Evolutionary conservation across 805 yeast genomes (phyloP).

Genomic region (Yarrowia deformans): DNA sequence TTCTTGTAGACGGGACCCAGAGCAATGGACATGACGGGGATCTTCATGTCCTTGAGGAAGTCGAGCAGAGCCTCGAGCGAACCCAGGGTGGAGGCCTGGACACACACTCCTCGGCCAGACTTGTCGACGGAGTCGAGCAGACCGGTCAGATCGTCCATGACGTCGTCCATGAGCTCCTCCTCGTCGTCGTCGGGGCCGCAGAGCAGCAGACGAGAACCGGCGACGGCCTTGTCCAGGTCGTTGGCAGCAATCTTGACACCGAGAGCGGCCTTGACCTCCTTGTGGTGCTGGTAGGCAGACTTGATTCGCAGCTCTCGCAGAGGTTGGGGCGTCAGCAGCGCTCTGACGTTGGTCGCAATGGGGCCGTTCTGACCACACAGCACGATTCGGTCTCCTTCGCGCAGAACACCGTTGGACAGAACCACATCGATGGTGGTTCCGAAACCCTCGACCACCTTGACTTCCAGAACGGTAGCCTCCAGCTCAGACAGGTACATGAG

Average conservation of each 20-base stretch:
- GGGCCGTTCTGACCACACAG: constrained; percentile 99
- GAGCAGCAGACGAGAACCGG: constrained; percentile 94
- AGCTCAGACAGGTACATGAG: constrained; percentile 92
- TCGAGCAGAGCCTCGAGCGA: constrained; percentile 96
- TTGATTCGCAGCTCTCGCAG: constrained; percentile 94
- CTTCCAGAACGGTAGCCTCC: constrained; percentile 80
- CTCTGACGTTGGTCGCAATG: constrained; percentile 94
- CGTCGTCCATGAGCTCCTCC: constrained; percentile 96
- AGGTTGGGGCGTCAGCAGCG: constrained; percentile 97
- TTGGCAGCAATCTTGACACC: constrained; percentile 99
- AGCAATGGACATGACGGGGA: constrained; percentile 98
- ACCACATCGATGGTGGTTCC: constrained; percentile 97
- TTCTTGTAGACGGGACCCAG: constrained; percentile 98
- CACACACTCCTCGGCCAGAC: constrained; percentile 96
- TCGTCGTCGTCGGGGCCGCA: constrained; percentile 98
- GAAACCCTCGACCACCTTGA: constrained; percentile 39
- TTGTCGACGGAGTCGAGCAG: constrained; percentile 93
- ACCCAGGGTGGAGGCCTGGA: constrained; percentile 98
- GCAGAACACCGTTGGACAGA: constrained; percentile 91
- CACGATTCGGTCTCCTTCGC: constrained; percentile 94
- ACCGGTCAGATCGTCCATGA: constrained; percentile 97
- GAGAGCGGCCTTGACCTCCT: constrained; percentile 97
- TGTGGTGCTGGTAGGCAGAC: constrained; percentile 95
- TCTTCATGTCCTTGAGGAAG: constrained; percentile 97
- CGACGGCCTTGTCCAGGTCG: constrained; percentile 97